Base-by-base conservation (phyloP, 768 basidiomycete species). In the Paxillus rubicundulus region DNA sequence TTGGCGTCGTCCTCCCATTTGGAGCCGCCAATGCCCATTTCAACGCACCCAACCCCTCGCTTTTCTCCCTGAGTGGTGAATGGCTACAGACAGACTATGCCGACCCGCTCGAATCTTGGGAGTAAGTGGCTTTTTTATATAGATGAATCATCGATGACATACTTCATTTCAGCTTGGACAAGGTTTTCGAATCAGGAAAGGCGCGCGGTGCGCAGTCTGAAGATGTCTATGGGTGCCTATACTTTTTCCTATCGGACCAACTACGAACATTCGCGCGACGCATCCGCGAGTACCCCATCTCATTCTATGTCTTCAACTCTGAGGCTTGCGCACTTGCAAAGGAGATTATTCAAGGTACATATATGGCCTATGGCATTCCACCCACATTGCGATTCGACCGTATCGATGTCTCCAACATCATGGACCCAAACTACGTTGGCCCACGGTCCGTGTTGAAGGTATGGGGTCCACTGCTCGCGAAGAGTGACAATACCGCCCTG, bases 171-270 rank as follows among this genome's bases (percentile, higher is more conserved):
- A 78, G 78, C 57, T 45, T 76, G n/a, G 63, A 74, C 21, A 56
- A 68, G n/a, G 71, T 80, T 17, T 62, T 73, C 32, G 52, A 60
- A 14, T 66, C 72, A 0, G 79, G 79, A n/a, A 55, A 50, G 36
- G 69, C 64, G 1, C 65, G 74, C 20, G 76, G 77, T 2, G 70
- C 72, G 7, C 65, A 62, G 6, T 52, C 61, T 0, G 77, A 74
- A 47, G 79, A 81, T 58, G 67, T 79, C 30, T 77, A 74, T 49
- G 80, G 80, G 4, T 80, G 77, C 45, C 72, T 80, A 30, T 78
- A 77, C 59, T 79, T 80, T 50, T 72, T 71, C 53, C 49, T 80
- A 24, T 66, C 70, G 4, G 67, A 74, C 12, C 66, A 78, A 53
- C 65, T 81, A 12, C 61, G 61, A 16, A 58, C 58, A 0, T 77